A percentile compares a stretch with the other conserved stretches of the same genome.
Evolutionary conservation across 75 land plant genomes (phyloP).

Genomic region (Cupressus sempervirens): DNA sequence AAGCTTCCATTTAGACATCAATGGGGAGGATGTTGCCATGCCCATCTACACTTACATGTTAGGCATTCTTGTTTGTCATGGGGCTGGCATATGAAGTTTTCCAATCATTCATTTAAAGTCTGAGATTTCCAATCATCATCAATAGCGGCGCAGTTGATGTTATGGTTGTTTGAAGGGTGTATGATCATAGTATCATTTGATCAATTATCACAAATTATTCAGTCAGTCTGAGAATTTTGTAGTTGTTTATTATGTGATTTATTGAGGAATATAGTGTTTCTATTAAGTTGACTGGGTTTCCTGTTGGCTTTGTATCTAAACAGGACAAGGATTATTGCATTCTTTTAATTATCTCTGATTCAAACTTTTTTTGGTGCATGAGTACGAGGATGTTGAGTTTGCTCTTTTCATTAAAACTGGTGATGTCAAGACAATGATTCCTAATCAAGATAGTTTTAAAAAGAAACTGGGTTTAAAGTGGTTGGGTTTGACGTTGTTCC

Average conservation of each 20-base stretch:
- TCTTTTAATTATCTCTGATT: conserved; percentile 60
- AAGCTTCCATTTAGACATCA: no score
- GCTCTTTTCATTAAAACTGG: conserved; percentile 50
- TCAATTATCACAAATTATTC: no score
- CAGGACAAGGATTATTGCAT: conserved; percentile 39
- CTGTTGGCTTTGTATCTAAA: conserved; percentile 48
- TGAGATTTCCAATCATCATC: no score
- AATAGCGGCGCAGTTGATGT: no score
- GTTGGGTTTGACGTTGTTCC: conserved; percentile 81
- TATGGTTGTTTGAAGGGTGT: no score
- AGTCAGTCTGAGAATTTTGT: no score
- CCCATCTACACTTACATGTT: no score
- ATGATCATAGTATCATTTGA: no score
- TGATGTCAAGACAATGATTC: conserved; percentile 45
- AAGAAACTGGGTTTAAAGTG: conserved; percentile 49
- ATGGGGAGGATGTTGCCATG: no score
- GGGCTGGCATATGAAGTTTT: no score
- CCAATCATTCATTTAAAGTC: no score
- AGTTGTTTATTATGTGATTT: conserved; percentile 23
- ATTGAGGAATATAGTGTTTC: conserved; percentile 34
- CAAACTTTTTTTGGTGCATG: conserved; percentile 41
- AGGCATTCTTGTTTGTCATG: no score
- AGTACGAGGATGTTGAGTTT: conserved; percentile 50
- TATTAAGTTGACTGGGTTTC: conserved; percentile 73
- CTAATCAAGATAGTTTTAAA: conserved; percentile 21